Conservation (phyloP, 1,139 yeast genomes). For the Pichia norvegensis region DNA sequence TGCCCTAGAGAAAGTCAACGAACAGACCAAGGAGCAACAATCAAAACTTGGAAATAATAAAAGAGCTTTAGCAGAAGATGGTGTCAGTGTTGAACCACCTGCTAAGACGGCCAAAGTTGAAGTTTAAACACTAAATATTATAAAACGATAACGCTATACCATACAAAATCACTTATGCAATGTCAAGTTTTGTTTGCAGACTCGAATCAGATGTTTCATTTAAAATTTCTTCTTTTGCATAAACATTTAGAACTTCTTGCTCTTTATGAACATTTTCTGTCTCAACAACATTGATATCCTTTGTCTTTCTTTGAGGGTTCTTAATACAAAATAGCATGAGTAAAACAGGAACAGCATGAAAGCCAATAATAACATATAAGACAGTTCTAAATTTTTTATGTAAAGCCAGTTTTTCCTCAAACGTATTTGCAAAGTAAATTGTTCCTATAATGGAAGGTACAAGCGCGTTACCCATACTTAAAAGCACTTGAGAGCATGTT, state of each 20-base stretch:
- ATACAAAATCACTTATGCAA: too few species aligned
- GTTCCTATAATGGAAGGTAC: slow-evolving; percentile 24
- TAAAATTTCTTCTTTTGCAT: too few species aligned
- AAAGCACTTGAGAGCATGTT: slow-evolving; percentile 27
- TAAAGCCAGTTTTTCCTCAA: slow-evolving; percentile 1
- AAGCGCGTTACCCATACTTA: slow-evolving; percentile 24
- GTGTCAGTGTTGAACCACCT: not conserved
- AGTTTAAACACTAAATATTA: not conserved
- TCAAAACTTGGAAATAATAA: slow-evolving; percentile 7
- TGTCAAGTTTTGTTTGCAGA: not conserved
- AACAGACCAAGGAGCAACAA: slow-evolving; percentile 13
- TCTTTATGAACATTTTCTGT: too few species aligned
- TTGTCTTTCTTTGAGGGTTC: not conserved
- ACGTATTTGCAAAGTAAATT: slow-evolving; percentile 9
- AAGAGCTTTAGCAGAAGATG: slow-evolving; percentile 1
- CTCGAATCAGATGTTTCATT: not conserved
- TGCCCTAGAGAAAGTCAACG: slow-evolving; percentile 12
- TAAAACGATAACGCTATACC: too few species aligned
- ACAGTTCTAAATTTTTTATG: slow-evolving; percentile 9
- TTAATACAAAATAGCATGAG: slow-evolving; percentile 2
- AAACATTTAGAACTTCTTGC: not conserved
- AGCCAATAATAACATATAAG: slow-evolving; percentile 9
- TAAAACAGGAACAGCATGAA: slow-evolving; percentile 6
- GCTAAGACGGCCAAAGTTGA: slow-evolving; percentile 1
- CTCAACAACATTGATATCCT: not conserved